These are phyloP conservation scores for Fusarium paranaense DNA, from an alignment of 2,329 filamentous ascomycete species.

Conservation along the genomic window DNA sequence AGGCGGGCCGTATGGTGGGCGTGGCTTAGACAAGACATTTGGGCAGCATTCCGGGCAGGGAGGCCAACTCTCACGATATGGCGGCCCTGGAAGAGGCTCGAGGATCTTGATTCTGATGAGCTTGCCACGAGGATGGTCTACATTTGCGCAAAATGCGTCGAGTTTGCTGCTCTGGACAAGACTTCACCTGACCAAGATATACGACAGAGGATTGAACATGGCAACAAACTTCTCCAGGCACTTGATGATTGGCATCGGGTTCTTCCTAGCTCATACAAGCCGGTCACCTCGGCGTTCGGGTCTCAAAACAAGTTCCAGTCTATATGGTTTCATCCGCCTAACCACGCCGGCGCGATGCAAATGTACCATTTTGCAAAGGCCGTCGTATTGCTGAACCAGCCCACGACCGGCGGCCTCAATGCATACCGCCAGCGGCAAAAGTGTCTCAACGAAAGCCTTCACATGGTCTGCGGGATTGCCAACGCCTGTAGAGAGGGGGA, in stretches of 20 bases:
- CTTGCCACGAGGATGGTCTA: constrained; percentile 56
- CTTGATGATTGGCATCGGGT: neutral
- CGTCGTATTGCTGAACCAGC: neutral
- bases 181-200: neutral
- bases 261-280: neutral
- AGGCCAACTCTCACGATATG: constrained; percentile 69
- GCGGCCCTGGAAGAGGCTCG: constrained; percentile 61
- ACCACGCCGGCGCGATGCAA: neutral
- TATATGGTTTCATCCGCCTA: neutral
- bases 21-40: constrained; percentile 73
- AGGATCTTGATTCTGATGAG: constrained; percentile 62
- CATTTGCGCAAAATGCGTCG: neutral
- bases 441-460: neutral
- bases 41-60: constrained; percentile 71
- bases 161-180: neutral
- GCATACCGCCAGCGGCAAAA: neutral
- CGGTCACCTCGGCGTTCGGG: neutral
- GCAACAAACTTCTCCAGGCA: neutral
- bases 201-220: neutral
- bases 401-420: neutral
- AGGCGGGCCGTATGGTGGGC: constrained; percentile 73
- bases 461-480: neutral
- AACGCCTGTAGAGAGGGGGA: neutral
- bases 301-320: neutral
- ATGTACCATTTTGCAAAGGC: neutral